These are phyloP conservation scores for Thamnidium elegans DNA, from an alignment of 192 early-diverging fungal species.

Conservation along the genomic window DNA sequence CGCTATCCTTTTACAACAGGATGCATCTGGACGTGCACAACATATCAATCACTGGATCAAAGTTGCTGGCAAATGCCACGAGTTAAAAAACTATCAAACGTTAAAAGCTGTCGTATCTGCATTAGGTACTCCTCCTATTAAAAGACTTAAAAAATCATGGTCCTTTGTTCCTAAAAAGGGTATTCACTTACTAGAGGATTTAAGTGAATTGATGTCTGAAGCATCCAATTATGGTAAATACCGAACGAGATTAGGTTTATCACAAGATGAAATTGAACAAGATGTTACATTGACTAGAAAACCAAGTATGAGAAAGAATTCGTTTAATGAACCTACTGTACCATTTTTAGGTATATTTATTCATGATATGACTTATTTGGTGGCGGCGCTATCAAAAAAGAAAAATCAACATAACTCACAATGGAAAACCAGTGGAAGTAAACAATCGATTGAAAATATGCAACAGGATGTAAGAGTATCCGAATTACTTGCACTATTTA, in stretches of 20 bases:
- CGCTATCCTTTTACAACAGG: constrained; percentile 55
- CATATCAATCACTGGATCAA: constrained; percentile 65
- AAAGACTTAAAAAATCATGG: constrained; percentile 70
- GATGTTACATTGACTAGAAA: background rate
- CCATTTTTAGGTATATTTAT: constrained; percentile 75
- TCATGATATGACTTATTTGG: constrained; percentile 71
- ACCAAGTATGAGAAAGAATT: constrained; percentile 1
- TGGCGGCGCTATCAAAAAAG: constrained; percentile 36
- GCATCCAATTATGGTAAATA: constrained; percentile 64
- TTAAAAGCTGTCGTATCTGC: constrained; percentile 64
- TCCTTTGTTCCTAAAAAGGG: constrained; percentile 59
- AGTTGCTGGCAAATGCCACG: constrained; percentile 51
- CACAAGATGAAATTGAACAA: background rate
- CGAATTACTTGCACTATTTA: constrained; percentile 54
- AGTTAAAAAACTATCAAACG: constrained; percentile 63
- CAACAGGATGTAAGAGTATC: constrained; percentile 49
- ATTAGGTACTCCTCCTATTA: constrained; percentile 63
- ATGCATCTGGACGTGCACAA: constrained; percentile 55
- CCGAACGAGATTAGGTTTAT: constrained; percentile 38
- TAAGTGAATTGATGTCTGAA: constrained; percentile 61
- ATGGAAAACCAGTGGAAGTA: background rate
- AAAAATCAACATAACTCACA: constrained; percentile 2
- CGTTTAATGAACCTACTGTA: constrained; percentile 50
- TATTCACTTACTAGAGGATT: constrained; percentile 44
- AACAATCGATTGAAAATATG: constrained; percentile 22